Conservation (phyloP, 441 rosid species). For the Adansonia rubrostipa region DNA sequence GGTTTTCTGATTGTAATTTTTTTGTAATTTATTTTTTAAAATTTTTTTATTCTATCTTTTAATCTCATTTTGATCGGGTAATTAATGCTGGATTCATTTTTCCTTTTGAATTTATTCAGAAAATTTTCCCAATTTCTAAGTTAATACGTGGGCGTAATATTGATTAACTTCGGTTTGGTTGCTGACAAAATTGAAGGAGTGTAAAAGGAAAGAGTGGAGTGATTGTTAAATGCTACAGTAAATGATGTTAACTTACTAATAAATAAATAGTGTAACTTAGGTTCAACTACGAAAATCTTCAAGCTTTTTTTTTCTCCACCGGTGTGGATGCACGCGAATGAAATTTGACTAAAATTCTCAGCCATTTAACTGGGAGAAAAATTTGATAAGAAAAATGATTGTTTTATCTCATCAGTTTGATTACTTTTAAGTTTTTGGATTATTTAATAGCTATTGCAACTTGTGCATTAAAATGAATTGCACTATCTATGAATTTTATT, state of each 20-base stretch:
- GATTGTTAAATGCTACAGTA: constrained; percentile 13
- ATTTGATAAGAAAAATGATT: background rate
- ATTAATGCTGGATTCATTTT: constrained; percentile 15
- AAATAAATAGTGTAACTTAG: background rate
- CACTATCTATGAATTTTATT: background rate
- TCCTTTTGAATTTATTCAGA: background rate
- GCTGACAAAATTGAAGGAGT: constrained; percentile 17
- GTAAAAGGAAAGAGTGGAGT: constrained; percentile 1
- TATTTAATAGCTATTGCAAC: background rate
- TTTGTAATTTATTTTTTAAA: background rate
- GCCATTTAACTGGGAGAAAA: background rate
- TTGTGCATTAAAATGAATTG: background rate
- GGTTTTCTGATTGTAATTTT: constrained; percentile 6
- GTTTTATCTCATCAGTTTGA: background rate
- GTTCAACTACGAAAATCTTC: background rate
- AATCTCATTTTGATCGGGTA: constrained; percentile 11
- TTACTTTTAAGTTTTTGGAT: background rate
- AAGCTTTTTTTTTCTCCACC: background rate
- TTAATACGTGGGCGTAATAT: background rate
- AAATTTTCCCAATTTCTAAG: background rate
- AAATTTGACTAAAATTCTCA: background rate
- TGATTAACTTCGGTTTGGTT: constrained; percentile 24
- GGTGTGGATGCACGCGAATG: background rate
- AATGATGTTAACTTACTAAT: constrained; percentile 6
- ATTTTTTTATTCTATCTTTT: background rate